These are phyloP conservation scores for Candida maesae DNA, from an alignment of 805 yeast species.

Conservation along the genomic window DNA sequence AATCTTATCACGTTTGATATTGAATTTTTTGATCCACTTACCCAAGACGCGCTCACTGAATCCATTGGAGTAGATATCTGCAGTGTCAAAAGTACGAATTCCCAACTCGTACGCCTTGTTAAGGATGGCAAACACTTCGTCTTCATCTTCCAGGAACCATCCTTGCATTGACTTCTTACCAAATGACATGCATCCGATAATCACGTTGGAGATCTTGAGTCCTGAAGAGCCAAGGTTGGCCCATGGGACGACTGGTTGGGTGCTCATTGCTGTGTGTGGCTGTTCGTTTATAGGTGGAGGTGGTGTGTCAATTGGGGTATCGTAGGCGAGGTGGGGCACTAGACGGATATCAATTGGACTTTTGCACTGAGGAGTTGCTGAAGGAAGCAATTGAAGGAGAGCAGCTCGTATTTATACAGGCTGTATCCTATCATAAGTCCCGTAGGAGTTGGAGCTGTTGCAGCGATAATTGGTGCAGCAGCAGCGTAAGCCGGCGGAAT, in stretches of 20 bases:
- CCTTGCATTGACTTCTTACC: slow-evolving; percentile 32
- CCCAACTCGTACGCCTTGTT: slow-evolving; percentile 44
- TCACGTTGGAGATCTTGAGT: slow-evolving; percentile 42
- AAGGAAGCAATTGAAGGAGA: too few species aligned
- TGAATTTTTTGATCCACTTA: slow-evolving; percentile 46
- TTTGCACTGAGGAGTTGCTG: too few species aligned
- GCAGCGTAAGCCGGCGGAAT: too few species aligned
- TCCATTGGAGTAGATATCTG: slow-evolving; percentile 46
- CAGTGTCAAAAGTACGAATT: slow-evolving; percentile 47
- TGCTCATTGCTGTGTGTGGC: too few species aligned
- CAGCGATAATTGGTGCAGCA: too few species aligned
- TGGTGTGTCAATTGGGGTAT: too few species aligned
- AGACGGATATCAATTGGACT: too few species aligned
- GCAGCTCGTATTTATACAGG: too few species aligned
- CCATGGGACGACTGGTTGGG: not conserved
- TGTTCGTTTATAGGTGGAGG: too few species aligned
- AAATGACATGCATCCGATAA: slow-evolving; percentile 51
- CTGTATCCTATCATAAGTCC: too few species aligned
- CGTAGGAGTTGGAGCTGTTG: too few species aligned
- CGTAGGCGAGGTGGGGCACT: too few species aligned
- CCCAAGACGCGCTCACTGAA: slow-evolving; percentile 45
- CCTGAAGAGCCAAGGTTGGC: slow-evolving; percentile 40
- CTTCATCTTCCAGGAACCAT: slow-evolving; percentile 47
- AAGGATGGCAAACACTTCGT: slow-evolving; percentile 38
- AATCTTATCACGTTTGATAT: slow-evolving; percentile 48